Conservation (phyloP, 2,329 filamentous ascomycete genomes). For the Xylariaceae sp. region DNA sequence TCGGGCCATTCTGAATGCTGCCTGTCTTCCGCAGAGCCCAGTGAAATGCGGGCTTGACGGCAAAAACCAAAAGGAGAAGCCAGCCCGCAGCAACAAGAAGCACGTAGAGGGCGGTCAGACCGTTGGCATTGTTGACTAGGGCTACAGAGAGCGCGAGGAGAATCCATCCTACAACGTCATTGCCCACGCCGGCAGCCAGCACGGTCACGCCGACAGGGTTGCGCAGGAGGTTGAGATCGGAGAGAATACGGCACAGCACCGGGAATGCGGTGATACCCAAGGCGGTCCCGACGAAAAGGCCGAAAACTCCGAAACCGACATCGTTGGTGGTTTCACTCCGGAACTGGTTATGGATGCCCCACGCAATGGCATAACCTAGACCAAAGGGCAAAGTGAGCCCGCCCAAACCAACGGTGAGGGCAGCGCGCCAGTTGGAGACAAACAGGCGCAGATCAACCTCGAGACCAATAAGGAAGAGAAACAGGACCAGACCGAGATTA, state of each 20-base stretch:
- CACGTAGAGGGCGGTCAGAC: constrained; percentile 79
- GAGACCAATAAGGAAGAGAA: constrained; percentile 70
- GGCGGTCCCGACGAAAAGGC: constrained; percentile 83
- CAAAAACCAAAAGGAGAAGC: constrained; percentile 68
- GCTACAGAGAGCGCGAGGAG: constrained; percentile 89
- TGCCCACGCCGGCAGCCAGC: constrained; percentile 84
- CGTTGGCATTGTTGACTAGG: constrained; percentile 80
- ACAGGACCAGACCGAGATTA: constrained; percentile 67
- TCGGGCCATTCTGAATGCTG: constrained; percentile 81
- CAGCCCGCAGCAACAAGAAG: constrained; percentile 72
- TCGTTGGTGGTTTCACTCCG: constrained; percentile 32
- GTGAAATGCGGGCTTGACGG: constrained; percentile 68
- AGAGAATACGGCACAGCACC: constrained; percentile 88
- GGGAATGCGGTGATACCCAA: constrained; percentile 90
- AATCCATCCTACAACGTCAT: constrained; percentile 90
- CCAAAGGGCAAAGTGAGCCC: constrained; percentile 72
- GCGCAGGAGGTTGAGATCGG: constrained; percentile 78
- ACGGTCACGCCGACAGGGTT: constrained; percentile 88
- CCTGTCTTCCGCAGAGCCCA: constrained; percentile 70
- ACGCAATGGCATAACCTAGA: constrained; percentile 65
- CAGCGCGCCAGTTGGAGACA: constrained; percentile 65
- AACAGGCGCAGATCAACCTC: constrained; percentile 69
- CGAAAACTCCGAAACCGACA: constrained; percentile 42
- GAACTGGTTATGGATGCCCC: constrained; percentile 66
- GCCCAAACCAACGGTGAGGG: constrained; percentile 61